phyloP scores from a whole-genome alignment of 768 basidiomycete species.

The Thelephora aurantiotincta region DNA sequence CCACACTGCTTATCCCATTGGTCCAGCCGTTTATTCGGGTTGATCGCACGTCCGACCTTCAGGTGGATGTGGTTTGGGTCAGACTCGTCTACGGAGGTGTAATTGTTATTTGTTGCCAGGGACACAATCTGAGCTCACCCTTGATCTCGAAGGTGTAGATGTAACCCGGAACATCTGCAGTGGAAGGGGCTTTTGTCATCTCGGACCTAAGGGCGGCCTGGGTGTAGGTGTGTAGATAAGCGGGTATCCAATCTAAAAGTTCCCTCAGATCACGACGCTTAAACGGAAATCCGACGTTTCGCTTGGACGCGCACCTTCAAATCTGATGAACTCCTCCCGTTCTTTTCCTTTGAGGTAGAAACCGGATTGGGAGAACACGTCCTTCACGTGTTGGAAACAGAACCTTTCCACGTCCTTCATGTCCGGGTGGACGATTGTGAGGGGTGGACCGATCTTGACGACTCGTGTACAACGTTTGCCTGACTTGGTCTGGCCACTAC shows the following conservation, averaged over 20 bases:
- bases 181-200: constrained; percentile 40
- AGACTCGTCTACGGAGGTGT: background rate
- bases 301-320: constrained; percentile 29
- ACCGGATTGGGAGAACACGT: constrained; percentile 35
- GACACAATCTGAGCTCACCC: constrained; percentile 24
- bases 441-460: constrained; percentile 30
- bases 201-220: constrained; percentile 38
- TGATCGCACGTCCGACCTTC: constrained; percentile 70
- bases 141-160: constrained; percentile 76
- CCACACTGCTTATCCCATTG: constrained; percentile 76
- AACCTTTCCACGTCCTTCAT: constrained; percentile 25
- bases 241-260: constrained; percentile 50
- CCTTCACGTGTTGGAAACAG: constrained; percentile 52
- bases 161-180: constrained; percentile 53
- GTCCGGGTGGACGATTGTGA: constrained; percentile 17
- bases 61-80: constrained; percentile 35
- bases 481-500: constrained; percentile 49
- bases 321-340: constrained; percentile 33
- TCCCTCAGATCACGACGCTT: background rate
- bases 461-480: constrained; percentile 45
- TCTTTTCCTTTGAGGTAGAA: constrained; percentile 38
- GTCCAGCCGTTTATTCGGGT: constrained; percentile 57
- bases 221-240: constrained; percentile 46
- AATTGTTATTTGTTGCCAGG: background rate
- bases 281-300: background rate